Evolutionary conservation across 306 rosid species (phyloP).

Genomic region (Vigna angularis): DNA sequence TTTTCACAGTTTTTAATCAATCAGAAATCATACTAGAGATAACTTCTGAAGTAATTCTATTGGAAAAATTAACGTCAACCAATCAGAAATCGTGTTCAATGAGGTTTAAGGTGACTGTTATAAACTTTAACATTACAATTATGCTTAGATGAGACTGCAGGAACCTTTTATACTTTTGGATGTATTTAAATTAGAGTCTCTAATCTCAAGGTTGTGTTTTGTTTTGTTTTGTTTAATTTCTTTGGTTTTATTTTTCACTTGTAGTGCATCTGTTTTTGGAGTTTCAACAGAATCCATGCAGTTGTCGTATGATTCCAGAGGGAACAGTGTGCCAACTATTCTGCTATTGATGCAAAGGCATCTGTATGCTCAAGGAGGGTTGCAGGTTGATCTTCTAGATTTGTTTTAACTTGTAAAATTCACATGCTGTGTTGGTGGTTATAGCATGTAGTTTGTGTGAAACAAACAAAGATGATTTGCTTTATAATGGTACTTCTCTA

Average conservation of each 20-base stretch:
- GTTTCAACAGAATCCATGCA: conserved; percentile 98
- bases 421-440: neutral
- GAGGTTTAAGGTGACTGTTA: neutral
- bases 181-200: neutral
- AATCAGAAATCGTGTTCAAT: neutral
- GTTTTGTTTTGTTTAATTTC: conserved; percentile 10
- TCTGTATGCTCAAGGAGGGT: conserved; percentile 82
- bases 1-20: neutral
- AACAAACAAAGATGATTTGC: neutral
- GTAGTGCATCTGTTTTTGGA: conserved; percentile 87
- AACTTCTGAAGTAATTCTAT: neutral
- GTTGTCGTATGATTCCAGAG: conserved; percentile 84
- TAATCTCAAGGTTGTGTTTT: neutral
- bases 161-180: neutral
- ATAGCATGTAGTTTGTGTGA: neutral
- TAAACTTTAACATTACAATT: neutral
- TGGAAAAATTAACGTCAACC: neutral
- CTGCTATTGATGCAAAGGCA: conserved; percentile 83
- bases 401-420: neutral
- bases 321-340: conserved; percentile 94
- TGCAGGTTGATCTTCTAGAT: conserved; percentile 62
- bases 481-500: neutral
- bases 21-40: neutral
- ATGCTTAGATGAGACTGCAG: neutral
- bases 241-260: conserved; percentile 44